Evolutionary conservation across 2,329 filamentous ascomycete genomes (phyloP).

Genomic region (Tolypocladium endophyticum): DNA sequence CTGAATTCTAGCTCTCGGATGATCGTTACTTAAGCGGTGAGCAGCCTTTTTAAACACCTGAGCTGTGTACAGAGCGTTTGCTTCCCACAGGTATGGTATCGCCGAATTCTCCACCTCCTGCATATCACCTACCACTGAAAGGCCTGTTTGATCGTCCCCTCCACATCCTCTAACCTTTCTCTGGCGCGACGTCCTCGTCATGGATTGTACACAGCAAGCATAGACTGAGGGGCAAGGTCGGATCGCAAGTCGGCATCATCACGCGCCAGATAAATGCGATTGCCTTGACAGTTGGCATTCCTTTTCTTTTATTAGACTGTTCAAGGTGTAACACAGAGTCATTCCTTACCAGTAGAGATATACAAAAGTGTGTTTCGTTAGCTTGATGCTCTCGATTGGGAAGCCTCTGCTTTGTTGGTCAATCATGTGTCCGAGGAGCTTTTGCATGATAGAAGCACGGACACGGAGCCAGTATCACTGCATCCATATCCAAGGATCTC

Average conservation of each 20-base stretch:
- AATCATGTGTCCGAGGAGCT: not conserved
- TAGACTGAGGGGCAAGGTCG: not conserved
- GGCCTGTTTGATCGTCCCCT: too few relatives aligned
- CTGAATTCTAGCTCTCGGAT: too few relatives aligned
- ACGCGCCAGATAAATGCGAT: not conserved
- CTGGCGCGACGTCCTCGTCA: not conserved
- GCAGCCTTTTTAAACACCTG: too few relatives aligned
- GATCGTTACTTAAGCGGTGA: too few relatives aligned
- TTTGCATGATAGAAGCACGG: not conserved
- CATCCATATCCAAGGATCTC: not conserved
- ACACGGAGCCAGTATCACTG: not conserved
- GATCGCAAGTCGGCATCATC: not conserved
- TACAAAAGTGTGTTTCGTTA: not conserved
- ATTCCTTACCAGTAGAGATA: not conserved
- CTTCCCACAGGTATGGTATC: too few relatives aligned
- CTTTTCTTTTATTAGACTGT: not conserved
- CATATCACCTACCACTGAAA: too few relatives aligned
- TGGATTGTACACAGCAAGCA: not conserved
- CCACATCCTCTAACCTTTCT: too few relatives aligned
- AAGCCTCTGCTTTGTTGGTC: not conserved
- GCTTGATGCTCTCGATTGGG: not conserved
- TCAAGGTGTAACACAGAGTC: not conserved
- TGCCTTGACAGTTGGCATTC: not conserved
- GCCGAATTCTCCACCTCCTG: too few relatives aligned
- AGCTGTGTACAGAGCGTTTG: too few relatives aligned